Evolutionary conservation across 306 rosid genomes (phyloP).

Genomic region (Acacia acuminata): DNA sequence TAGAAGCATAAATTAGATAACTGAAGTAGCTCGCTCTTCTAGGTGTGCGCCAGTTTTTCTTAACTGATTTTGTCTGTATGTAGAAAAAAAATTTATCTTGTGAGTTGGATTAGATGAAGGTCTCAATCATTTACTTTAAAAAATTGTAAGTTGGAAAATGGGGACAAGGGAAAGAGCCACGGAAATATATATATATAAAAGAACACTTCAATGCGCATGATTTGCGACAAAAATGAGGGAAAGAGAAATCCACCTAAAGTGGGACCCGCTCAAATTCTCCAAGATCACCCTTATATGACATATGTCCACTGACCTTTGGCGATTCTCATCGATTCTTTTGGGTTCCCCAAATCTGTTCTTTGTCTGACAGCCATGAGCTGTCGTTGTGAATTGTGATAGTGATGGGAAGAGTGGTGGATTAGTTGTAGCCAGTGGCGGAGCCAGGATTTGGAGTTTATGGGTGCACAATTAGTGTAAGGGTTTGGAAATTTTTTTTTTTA

Average conservation of each 20-base stretch:
- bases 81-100: too few relatives aligned
- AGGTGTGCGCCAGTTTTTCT: too few relatives aligned
- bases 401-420: conserved; percentile 9
- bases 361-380: neutral
- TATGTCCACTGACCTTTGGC: neutral
- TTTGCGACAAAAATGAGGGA: neutral
- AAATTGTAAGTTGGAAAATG: neutral
- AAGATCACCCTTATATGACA: neutral
- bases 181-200: too few relatives aligned
- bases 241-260: neutral
- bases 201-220: neutral
- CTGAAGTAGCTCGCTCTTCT: too few relatives aligned
- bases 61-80: too few relatives aligned
- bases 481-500: too few relatives aligned
- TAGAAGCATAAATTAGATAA: too few relatives aligned
- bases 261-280: neutral
- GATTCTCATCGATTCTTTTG: neutral
- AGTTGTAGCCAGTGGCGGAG: too few relatives aligned
- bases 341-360: neutral
- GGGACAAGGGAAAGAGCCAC: neutral
- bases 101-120: too few relatives aligned
- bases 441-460: too few relatives aligned
- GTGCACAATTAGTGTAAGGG: too few relatives aligned
- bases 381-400: neutral
- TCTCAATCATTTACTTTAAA: neutral